Evolutionary conservation across 2,329 filamentous ascomycete species (phyloP).

Genomic region (Pseudopyrenochaeta lycopersici): DNA sequence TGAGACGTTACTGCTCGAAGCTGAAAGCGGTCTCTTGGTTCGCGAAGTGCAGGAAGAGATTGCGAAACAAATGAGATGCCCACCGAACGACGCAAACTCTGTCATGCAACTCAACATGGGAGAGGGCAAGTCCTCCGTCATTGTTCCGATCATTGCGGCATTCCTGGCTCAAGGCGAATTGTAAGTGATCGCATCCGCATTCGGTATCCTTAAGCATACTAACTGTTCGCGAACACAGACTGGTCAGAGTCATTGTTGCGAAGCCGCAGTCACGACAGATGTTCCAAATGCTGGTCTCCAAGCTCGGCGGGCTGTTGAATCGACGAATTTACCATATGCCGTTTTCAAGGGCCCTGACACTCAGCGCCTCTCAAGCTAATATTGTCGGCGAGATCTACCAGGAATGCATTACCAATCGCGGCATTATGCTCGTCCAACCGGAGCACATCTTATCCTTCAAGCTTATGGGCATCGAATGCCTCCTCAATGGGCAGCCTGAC

Average conservation of each 20-base stretch:
- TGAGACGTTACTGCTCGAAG: slow-evolving; percentile 70
- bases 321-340: slow-evolving; percentile 66
- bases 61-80: slow-evolving; percentile 63
- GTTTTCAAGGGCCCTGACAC: slow-evolving; percentile 62
- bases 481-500: slow-evolving; percentile 41
- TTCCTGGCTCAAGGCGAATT: slow-evolving; percentile 59
- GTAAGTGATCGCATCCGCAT: slow-evolving; percentile 22
- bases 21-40: slow-evolving; percentile 70
- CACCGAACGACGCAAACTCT: slow-evolving; percentile 26
- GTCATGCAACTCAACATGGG: slow-evolving; percentile 49
- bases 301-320: slow-evolving; percentile 65
- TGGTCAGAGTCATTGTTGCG: slow-evolving; percentile 68
- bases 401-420: slow-evolving; percentile 60
- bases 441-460: slow-evolving; percentile 72
- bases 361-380: slow-evolving; percentile 42
- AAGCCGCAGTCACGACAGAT: slow-evolving; percentile 71
- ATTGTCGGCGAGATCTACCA: slow-evolving; percentile 52
- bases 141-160: slow-evolving; percentile 41
- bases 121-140: slow-evolving; percentile 42
- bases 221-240: slow-evolving; percentile 27
- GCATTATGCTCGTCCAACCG: slow-evolving; percentile 69
- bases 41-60: slow-evolving; percentile 68
- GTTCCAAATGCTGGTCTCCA: slow-evolving; percentile 62
- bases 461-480: slow-evolving; percentile 66
- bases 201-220: background rate